Evolutionary conservation across 495 filamentous ascomycete species (phyloP), one percentile per base, ranked within the genome.

Genomic region (Lichina pygmaea): DNA sequence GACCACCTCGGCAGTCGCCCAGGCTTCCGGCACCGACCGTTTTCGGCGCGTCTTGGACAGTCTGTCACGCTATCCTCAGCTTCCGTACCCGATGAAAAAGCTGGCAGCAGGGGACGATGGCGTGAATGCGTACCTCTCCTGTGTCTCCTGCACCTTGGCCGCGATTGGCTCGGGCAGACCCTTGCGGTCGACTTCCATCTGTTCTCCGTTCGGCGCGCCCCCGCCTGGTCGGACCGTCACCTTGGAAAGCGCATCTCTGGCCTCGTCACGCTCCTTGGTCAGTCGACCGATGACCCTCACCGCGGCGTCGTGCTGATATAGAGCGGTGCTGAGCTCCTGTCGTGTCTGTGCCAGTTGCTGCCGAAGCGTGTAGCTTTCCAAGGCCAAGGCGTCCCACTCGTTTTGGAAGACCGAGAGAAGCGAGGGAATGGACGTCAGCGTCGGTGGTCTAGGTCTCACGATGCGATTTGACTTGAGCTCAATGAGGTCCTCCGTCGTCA

Each of bases 281-380:
- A 97, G 55, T 33, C 91, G 71, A 38, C 82, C 84, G 60, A 95
- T 92, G 44, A 97, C 89, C 46, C 91, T 69, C 7, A 86, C 73
- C 36, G 89, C 89, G 8, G 86, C 91, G 68, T 97, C 89, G 53
- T 94, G 77, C 59, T 94, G 85, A 59, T 97, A 97, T 34, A 97
- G 68, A 11, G 89, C 81, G 2, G 84, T 82, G 42, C 81, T 79
- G 33, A 97, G 72, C 62, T 97, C 91, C 60, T 95, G 86, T 53
- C 86, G 68, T 31, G 81, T 89, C 54, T 92, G 83, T 40, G 77
- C 67, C 49, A 97, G 62, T 49, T 93, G 84, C 57, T 93, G 81
- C 58, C 78, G 73, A 34, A 94, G 63, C 44, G 81, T 83, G 57
- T 81, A 93, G 44, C 82, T 75, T 59, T 97, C 89, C 15, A 97